Percentiles rank a stretch among this genome's conserved stretches.
These are phyloP conservation scores for Gentiana macrophylla DNA, from an alignment of 257 asterid species.

Conservation along the genomic window DNA sequence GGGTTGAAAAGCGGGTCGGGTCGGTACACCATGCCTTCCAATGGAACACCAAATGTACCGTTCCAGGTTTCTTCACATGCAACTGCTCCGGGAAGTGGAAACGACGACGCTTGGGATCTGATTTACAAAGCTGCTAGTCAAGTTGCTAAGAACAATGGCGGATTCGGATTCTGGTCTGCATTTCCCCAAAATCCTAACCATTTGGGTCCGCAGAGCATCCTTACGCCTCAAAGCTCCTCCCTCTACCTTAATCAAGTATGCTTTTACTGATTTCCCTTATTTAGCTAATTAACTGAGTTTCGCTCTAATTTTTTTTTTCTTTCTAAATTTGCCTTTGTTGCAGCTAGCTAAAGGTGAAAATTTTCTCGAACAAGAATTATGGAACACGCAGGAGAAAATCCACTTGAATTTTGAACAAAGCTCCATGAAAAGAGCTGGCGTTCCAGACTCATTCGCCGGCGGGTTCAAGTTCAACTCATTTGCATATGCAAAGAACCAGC, in stretches of 20 bases:
- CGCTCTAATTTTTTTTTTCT: background rate
- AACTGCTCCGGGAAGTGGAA: conserved; percentile 19
- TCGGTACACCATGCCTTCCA: conserved; percentile 28
- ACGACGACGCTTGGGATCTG: conserved; percentile 37
- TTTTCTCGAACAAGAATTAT: conserved; percentile 23
- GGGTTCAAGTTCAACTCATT: background rate
- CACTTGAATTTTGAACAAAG: conserved; percentile 3
- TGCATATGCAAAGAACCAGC: conserved; percentile 21
- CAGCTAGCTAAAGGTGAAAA: conserved; percentile 14
- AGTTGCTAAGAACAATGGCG: conserved; percentile 29
- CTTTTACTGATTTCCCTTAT: background rate
- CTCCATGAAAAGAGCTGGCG: background rate
- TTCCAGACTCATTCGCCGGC: background rate
- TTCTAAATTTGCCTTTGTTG: background rate
- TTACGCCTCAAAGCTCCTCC: conserved; percentile 10
- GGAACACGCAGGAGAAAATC: conserved; percentile 20
- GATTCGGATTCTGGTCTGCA: conserved; percentile 10
- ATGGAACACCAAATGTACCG: conserved; percentile 37
- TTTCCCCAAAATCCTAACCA: conserved; percentile 7
- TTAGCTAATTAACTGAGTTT: background rate
- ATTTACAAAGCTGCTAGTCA: conserved; percentile 48
- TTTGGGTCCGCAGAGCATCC: conserved; percentile 18
- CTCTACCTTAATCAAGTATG: conserved; percentile 25
- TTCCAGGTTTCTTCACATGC: conserved; percentile 36
- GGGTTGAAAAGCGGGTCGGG: conserved; percentile 26